These are phyloP conservation scores for Yarrowia yakushimensis DNA, from an alignment of 805 yeast species.

Conservation along the genomic window DNA sequence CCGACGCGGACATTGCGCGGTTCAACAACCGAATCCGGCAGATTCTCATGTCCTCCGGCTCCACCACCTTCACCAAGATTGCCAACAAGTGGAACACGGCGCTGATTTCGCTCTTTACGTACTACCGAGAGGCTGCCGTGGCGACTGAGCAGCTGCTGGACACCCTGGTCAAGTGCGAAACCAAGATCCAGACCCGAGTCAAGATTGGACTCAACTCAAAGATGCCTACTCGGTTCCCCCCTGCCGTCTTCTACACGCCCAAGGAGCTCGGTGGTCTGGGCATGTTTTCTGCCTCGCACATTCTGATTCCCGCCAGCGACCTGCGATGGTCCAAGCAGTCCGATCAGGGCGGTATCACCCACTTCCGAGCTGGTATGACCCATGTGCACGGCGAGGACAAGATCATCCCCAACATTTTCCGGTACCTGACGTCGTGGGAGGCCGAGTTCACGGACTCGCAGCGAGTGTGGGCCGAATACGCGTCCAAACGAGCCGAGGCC, in stretches of 20 bases:
- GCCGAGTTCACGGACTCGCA: slow-evolving; percentile 91
- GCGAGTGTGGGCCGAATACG: slow-evolving; percentile 97
- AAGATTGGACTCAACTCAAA: slow-evolving; percentile 94
- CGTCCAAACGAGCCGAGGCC: slow-evolving; percentile 84
- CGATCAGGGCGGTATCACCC: slow-evolving; percentile 81
- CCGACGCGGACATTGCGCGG: slow-evolving; percentile 71
- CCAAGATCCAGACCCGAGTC: slow-evolving; percentile 88
- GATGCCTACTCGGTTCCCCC: slow-evolving; percentile 98
- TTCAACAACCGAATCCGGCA: slow-evolving; percentile 85
- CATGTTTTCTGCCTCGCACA: slow-evolving; percentile 95
- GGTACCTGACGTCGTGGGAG: slow-evolving; percentile 95
- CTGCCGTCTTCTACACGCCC: slow-evolving; percentile 97
- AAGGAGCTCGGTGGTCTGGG: slow-evolving; percentile 97
- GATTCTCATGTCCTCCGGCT: slow-evolving; percentile 90
- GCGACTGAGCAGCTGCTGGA: slow-evolving; percentile 77
- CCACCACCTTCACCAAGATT: slow-evolving; percentile 89
- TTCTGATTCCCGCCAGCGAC: slow-evolving; percentile 90
- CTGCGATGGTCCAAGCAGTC: slow-evolving; percentile 88
- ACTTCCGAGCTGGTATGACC: slow-evolving; percentile 90
- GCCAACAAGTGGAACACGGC: slow-evolving; percentile 97
- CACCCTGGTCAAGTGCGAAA: slow-evolving; percentile 82
- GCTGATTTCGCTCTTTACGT: slow-evolving; percentile 76
- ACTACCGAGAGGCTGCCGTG: slow-evolving; percentile 89
- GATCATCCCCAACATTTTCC: slow-evolving; percentile 85
- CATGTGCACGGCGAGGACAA: slow-evolving; percentile 61